A percentile compares a stretch with the other conserved stretches of the same genome.
These are phyloP conservation scores for Fusarium circinatum DNA, from an alignment of 2,329 filamentous ascomycete genomes.

Conservation along the genomic window DNA sequence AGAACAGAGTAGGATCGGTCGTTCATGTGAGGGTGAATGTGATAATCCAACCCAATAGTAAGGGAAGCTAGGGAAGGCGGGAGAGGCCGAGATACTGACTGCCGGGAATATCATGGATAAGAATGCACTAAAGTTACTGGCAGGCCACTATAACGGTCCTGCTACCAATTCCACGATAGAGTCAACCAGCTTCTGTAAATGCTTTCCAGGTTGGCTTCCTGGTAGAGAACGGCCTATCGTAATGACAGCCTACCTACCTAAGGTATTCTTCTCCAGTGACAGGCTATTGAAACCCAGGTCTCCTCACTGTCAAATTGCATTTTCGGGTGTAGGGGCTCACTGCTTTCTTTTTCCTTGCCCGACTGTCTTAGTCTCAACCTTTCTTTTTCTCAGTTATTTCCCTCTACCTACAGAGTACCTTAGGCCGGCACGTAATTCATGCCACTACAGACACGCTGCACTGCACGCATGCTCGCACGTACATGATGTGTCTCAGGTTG, in stretches of 20 bases:
- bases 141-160: not conserved
- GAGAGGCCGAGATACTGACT: constrained; percentile 27
- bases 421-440: constrained; percentile 19
- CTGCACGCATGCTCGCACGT: not conserved
- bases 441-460: constrained; percentile 4
- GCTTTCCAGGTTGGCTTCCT: not conserved
- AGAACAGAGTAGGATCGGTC: constrained; percentile 15
- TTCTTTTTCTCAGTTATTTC: constrained; percentile 11
- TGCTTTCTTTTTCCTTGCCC: constrained; percentile 27
- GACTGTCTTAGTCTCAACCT: constrained; percentile 1
- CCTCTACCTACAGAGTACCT: too few species aligned
- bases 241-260: too few species aligned
- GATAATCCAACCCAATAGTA: not conserved
- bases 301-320: not conserved
- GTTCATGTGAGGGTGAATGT: not conserved
- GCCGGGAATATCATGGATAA: constrained; percentile 13
- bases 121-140: not conserved
- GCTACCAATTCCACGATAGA: not conserved
- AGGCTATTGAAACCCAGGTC: not conserved
- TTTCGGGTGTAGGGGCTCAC: not conserved
- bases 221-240: not conserved
- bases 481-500: constrained; percentile 26
- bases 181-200: not conserved
- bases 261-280: not conserved
- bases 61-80: constrained; percentile 21